Conservation (phyloP, 2,329 filamentous ascomycete genomes). For the Talaromyces amestolkiae region DNA sequence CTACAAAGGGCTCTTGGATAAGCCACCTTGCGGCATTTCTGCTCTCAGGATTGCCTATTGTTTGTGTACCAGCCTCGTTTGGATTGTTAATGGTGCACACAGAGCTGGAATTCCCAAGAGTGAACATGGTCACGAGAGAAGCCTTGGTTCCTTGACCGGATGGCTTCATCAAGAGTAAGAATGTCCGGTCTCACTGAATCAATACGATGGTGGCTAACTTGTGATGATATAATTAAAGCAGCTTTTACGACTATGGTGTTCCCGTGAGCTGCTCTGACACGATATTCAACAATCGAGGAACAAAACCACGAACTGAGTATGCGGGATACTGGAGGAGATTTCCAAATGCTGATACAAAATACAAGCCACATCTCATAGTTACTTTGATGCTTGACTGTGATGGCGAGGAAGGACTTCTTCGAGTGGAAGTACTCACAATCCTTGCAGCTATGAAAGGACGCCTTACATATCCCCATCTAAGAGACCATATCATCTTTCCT, state of each 20-base stretch:
- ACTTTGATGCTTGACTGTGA: background rate
- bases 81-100: background rate
- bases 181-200: background rate
- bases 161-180: background rate
- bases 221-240: background rate
- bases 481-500: background rate
- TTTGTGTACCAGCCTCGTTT: background rate
- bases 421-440: background rate
- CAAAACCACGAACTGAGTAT: background rate
- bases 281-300: background rate
- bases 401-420: background rate
- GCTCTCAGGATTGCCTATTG: background rate
- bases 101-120: background rate
- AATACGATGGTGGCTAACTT: background rate
- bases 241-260: background rate
- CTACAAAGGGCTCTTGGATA: background rate
- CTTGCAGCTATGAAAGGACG: background rate
- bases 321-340: background rate
- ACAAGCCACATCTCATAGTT: background rate
- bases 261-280: rapidly evolving
- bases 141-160: background rate
- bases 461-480: background rate
- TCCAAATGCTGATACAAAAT: background rate
- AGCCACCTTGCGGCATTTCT: background rate
- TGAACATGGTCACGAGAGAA: background rate